Base-by-base conservation (phyloP, 106 monocot species). In the Cymbidium sinense region DNA sequence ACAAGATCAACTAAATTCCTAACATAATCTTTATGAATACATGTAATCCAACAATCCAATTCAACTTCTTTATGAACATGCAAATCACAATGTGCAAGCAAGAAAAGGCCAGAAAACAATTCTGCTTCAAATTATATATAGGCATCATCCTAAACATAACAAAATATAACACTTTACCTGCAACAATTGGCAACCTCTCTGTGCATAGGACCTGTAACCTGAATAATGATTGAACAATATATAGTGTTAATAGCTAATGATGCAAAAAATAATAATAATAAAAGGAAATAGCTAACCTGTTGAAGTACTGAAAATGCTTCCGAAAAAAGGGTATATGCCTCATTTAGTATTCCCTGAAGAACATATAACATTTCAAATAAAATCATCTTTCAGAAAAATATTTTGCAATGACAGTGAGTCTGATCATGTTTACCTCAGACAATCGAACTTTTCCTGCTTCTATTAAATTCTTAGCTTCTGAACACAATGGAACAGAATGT, bases 161-260 rank as follows among this genome's bases (percentile, higher is more conserved):
- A 33, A 15, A 37, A 29, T n/a, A 71, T 4, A 39, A n/a, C 7
- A 36, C 76, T 70, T 0, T 87, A 95, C 99, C 99, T 76, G 77
- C 99, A 95, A 86, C 99, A 99, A 76, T 86, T 99, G 61, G 99
- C 99, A 64, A 93, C 99, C 72, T 99, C 99, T 81, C 81, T 74
- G 41, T 99, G 99, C 92, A 99, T 90, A n/a, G 99, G 99, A 44
- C 99, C 99, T 73, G 99, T 99, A 61, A 99, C 86, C 99, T 99
- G 86, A 44, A 84, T 73, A 25, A 43, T 74, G 43, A 58, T 74
- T 70, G 36, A 79, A 54, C 18, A 44, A 75, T 20, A 71, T 74
- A 25, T 43, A 79, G 71, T 76, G 2, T 43, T 25, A 43, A 44
- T 21, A 47, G 7, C 2, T 44, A 74, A 43, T 44, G 27, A 35